Base-by-base conservation (phyloP, 441 rosid genomes). In the Erodium moschatum region DNA sequence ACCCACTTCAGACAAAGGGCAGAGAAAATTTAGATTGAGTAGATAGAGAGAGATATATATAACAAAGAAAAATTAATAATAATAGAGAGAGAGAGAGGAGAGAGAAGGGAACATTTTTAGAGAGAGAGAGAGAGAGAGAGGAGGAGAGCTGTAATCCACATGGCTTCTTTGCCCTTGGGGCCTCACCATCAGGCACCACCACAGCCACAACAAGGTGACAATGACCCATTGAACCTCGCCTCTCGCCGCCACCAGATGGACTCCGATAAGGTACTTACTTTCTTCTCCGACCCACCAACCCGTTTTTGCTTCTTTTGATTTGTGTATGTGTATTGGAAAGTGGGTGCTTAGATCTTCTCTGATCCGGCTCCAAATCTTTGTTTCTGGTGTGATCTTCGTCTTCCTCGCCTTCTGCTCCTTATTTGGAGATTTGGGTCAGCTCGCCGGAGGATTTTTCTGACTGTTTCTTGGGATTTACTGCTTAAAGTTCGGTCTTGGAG, bases 161-260 rank as follows among this genome's bases (percentile, higher is more conserved):
- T 85, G 89, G 79, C 87, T 68, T 79, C 87, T 2, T 67, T 79
- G 72, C 82, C 82, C 70, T 70, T 66, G 78, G 79, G 83, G 80
- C 79, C 80, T 76, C 78, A 40, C 48, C 76, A 70, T 56, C 77
- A 71, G 70, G 48, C 80, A 74, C 78, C 83, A 75, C 16, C 69
- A 42, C 69, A 66, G 31, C 69, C 44, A 3, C 42, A 38, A 38
- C 5, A 4, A 54, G 61, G 67, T 61, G 75, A 78, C 73, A 78
- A 75, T 66, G 83, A 83, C 73, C 74, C 76, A 19, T 64, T 52
- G 48, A 81, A 71, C 73, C 73, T 33, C 48, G 7, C 13, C 31
- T 12, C 69, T 9, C 79, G 78, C 75, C 84, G 82, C 65, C 16
- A 77, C 5, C 79, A 82, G 50, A 72, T 80, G 74, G 81, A 84